Conservation (phyloP, 352 stramenopile genomes). For the Phytophthora meadii region DNA sequence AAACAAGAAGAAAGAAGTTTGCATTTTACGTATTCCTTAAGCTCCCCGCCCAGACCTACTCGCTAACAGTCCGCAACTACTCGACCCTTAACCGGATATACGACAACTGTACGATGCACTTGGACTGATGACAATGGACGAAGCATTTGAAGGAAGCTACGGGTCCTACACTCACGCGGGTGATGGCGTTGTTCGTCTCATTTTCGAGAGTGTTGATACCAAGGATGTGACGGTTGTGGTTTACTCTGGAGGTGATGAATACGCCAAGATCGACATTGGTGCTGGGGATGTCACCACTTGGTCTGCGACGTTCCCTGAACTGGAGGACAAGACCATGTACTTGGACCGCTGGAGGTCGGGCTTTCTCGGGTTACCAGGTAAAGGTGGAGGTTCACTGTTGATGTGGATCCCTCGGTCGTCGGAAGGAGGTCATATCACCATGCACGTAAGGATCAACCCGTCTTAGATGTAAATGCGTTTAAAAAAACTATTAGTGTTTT, state of each 20-base stretch:
- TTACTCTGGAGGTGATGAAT: constrained; percentile 31
- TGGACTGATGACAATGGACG: constrained; percentile 26
- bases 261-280: constrained; percentile 19
- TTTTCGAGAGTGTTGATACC: constrained; percentile 41
- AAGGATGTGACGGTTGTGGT: constrained; percentile 41
- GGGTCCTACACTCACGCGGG: constrained; percentile 34
- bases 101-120: constrained; percentile 37
- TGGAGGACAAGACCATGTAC: not conserved
- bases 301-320: not conserved
- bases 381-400: constrained; percentile 23
- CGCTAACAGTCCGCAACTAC: no score
- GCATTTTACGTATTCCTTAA: no score
- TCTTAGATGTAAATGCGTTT: not conserved
- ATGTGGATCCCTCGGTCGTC: constrained; percentile 39
- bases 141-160: constrained; percentile 49
- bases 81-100: no score
- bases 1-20: no score
- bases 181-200: constrained; percentile 34
- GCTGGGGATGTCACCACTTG: not conserved
- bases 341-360: not conserved
- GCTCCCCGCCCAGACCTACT: no score
- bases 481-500: no score
- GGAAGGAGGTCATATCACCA: not conserved
- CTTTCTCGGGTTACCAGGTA: not conserved
- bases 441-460: constrained; percentile 53